Evolutionary conservation across 2,329 filamentous ascomycete genomes (phyloP).

Genomic region (Mycosphaerella sp.): DNA sequence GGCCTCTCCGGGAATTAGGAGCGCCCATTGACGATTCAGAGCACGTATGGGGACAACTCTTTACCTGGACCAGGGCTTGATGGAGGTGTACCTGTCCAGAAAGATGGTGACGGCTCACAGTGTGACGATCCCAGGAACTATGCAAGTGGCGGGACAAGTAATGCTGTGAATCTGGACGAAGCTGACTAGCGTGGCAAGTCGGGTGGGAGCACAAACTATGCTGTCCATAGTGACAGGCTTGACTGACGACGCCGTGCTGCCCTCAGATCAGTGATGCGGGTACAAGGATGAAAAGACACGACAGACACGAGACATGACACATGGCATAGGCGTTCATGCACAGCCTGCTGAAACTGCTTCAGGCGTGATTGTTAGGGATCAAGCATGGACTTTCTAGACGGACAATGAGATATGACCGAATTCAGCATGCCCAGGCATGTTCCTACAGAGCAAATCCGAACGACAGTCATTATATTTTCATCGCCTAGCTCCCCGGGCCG

Average conservation of each 20-base stretch:
- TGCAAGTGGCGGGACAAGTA: background rate
- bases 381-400: no score
- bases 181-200: background rate
- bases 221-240: background rate
- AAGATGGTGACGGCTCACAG: no score
- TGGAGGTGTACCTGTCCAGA: no score
- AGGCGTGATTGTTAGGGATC: no score
- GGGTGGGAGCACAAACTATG: background rate
- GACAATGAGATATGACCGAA: no score
- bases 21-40: background rate
- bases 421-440: no score
- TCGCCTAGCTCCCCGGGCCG: no score
- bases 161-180: background rate
- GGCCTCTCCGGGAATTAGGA: conserved; percentile 16
- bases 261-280: background rate
- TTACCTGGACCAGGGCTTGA: no score
- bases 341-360: no score
- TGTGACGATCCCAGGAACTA: no score
- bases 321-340: background rate
- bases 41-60: background rate
- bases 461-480: no score
- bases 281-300: background rate
- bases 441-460: no score
- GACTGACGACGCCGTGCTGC: background rate
- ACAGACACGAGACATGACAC: conserved; percentile 5